A percentile compares a stretch with the other conserved stretches of the same genome.
These are phyloP conservation scores for Beta macrorhiza DNA, from an alignment of 179 eudicot species.

Conservation along the genomic window DNA sequence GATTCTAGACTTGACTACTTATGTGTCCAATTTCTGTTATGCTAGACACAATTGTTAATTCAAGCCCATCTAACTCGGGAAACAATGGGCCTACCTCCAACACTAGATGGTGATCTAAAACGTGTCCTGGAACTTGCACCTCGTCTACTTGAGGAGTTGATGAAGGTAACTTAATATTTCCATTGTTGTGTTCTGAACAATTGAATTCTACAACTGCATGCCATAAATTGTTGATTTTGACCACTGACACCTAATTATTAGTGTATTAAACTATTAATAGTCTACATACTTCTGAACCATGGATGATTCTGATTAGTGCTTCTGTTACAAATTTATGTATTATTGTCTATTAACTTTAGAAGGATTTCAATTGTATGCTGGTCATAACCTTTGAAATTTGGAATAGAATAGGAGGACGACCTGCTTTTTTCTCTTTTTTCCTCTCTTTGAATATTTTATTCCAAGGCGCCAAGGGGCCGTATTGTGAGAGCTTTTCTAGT, in stretches of 20 bases:
- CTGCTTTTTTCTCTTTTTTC: not conserved
- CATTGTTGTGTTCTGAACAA: not conserved
- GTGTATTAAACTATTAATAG: not conserved
- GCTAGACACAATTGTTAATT: slow-evolving; percentile 75
- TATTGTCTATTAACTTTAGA: not conserved
- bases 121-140: slow-evolving; percentile 81
- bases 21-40: slow-evolving; percentile 20
- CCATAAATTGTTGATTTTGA: not conserved
- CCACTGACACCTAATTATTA: not conserved
- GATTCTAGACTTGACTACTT: not conserved
- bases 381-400: not conserved
- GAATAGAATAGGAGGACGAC: not conserved
- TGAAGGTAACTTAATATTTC: slow-evolving; percentile 50
- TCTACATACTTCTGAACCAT: slow-evolving; percentile 2
- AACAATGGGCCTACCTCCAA: slow-evolving; percentile 60
- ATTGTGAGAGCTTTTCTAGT: not conserved
- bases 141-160: slow-evolving; percentile 80
- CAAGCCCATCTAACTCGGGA: slow-evolving; percentile 83
- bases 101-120: slow-evolving; percentile 66
- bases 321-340: not conserved
- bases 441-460: not conserved
- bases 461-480: not conserved
- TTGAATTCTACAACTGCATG: not conserved
- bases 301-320: not conserved
- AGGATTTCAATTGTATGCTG: not conserved